Base-by-base conservation (phyloP, 306 rosid genomes). In the Acacia confusa region DNA sequence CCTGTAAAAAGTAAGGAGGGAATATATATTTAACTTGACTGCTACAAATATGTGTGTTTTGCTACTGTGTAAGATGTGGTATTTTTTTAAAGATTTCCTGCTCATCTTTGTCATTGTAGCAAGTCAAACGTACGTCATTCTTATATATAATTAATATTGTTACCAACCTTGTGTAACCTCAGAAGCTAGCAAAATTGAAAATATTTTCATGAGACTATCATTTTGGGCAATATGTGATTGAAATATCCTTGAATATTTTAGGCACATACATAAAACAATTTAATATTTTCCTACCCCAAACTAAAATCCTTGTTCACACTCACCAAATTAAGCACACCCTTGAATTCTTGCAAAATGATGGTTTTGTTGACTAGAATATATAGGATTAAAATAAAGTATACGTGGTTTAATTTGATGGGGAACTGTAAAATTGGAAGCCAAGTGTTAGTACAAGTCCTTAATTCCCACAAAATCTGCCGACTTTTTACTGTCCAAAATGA, bases 341-440 rank as follows among this genome's bases (percentile, higher is more conserved):
- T 27, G 19, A 63, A 7, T 17, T 63, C 30, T 27, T 27, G 38
- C 41, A 63, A 28, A 28, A 63, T 28, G 24, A 65, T 65, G 44
- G 4, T 65, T 65, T 15, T 30, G 70, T 65, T 65, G 70, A 65
- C 70, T 10, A 63, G 10, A 63, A 63, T n/a, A n/a, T n/a, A n/a
- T 6, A 28, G 1, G 40, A 63, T 28, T 63, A 63, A 63, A 61
- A 28, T 63, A 27, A 63, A 63, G 36, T 14, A 63, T 15, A 63
- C 16, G 69, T 15, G 2, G 69, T 28, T 16, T 32, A 65, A 19
- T 65, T 47, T 36, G 71, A 70, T 69, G 25, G 47, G 72, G 28
- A 82, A 70, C 10, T 74, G 52, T 82, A 65, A 52, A 70, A 53
- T 48, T 38, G 0, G 3, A 68, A 81, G 25, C 28, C 57, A 70